Percentiles rank a stretch among this genome's conserved stretches.
Evolutionary conservation across 2,329 filamentous ascomycete species (phyloP).

Genomic region (Pseudopithomyces maydicus): DNA sequence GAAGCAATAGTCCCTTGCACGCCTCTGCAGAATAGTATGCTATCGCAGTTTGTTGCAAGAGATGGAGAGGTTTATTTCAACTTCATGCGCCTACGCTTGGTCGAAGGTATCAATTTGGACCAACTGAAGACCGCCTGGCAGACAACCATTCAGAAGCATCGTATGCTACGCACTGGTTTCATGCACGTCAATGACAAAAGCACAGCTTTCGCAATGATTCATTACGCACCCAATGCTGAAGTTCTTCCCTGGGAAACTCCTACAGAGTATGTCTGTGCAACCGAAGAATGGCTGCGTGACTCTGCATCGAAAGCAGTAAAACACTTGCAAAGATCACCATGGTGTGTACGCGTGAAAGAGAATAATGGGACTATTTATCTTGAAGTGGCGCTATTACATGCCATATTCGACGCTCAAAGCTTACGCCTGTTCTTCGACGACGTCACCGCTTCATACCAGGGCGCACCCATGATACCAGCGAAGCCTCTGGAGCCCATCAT

Average conservation of each 20-base stretch:
- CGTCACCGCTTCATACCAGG: slow-evolving; percentile 53
- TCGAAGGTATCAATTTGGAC: slow-evolving; percentile 43
- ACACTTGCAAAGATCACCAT: slow-evolving; percentile 62
- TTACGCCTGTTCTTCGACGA: slow-evolving; percentile 68
- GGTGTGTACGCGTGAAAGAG: slow-evolving; percentile 62
- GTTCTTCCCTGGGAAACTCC: slow-evolving; percentile 41
- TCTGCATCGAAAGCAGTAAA: slow-evolving; percentile 42
- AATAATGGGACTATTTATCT: slow-evolving; percentile 31
- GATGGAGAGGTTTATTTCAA: slow-evolving; percentile 77
- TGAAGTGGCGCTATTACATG: slow-evolving; percentile 72
- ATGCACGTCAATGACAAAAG: slow-evolving; percentile 63
- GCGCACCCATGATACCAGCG: slow-evolving; percentile 22
- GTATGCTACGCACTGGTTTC: slow-evolving; percentile 80
- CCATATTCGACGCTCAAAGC: slow-evolving; percentile 83
- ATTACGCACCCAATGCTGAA: slow-evolving; percentile 51
- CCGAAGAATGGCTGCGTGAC: slow-evolving; percentile 30
- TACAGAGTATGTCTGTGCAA: background rate
- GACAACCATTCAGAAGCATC: slow-evolving; percentile 58
- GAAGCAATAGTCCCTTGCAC: slow-evolving; percentile 77
- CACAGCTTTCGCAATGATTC: slow-evolving; percentile 75
- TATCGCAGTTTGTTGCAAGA: slow-evolving; percentile 74
- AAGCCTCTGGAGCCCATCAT: slow-evolving; percentile 51
- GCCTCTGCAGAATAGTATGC: slow-evolving; percentile 76
- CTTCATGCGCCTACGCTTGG: slow-evolving; percentile 62
- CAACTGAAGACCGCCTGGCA: slow-evolving; percentile 65